These are phyloP conservation scores for Zygosaccharomyces pseudobailii DNA, from an alignment of 1,139 yeast genomes.

Conservation along the genomic window DNA sequence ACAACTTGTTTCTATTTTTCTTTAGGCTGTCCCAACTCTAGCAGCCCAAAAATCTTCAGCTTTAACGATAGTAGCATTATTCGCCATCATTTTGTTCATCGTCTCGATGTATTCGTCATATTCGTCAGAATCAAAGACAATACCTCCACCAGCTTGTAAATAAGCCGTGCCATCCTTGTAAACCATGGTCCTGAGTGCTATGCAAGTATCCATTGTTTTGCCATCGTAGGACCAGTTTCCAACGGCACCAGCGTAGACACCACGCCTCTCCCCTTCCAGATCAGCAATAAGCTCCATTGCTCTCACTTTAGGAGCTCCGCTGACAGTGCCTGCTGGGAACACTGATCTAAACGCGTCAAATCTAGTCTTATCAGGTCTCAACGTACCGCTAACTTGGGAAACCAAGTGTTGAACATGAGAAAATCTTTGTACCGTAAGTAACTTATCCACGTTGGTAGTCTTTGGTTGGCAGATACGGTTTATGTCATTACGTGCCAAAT, in stretches of 20 bases:
- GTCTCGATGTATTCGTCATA: constrained; percentile 94
- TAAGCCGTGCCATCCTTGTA: constrained; percentile 86
- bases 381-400: constrained; percentile 87
- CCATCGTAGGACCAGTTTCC: constrained; percentile 97
- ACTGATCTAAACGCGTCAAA: constrained; percentile 96
- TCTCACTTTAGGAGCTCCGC: constrained; percentile 95
- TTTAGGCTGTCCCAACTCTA: constrained; percentile 29
- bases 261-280: constrained; percentile 86
- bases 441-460: constrained; percentile 79
- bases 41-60: constrained; percentile 76
- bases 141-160: constrained; percentile 98
- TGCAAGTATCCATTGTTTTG: constrained; percentile 91
- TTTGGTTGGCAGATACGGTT: constrained; percentile 89
- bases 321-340: constrained; percentile 98
- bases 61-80: constrained; percentile 79
- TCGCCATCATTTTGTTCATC: constrained; percentile 94
- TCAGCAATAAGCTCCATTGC: constrained; percentile 95
- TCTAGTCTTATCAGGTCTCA: constrained; percentile 76
- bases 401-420: constrained; percentile 98
- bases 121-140: constrained; percentile 91
- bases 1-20: neutral
- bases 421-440: constrained; percentile 85
- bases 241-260: constrained; percentile 98
- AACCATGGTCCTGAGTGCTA: constrained; percentile 95
- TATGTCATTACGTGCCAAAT: constrained; percentile 91